Percentiles rank a stretch among this genome's conserved stretches.
Evolutionary conservation across 2,329 filamentous ascomycete genomes (phyloP).

Genomic region (Chaetomium sp.): DNA sequence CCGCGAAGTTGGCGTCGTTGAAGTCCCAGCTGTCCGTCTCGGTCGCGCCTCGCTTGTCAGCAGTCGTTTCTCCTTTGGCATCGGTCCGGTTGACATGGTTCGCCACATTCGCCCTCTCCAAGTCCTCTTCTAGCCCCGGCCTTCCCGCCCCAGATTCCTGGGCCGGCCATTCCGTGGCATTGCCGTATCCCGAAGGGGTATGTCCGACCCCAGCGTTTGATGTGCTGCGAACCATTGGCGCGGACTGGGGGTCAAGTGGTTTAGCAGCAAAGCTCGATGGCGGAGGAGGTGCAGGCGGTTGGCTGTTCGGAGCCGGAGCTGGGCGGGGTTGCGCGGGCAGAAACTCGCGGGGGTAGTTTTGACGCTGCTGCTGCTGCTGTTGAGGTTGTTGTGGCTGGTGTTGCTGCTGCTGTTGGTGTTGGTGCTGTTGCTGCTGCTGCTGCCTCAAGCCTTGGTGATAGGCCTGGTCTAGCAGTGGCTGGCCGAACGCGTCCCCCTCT

Average conservation of each 20-base stretch:
- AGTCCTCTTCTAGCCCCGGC: conserved; percentile 18
- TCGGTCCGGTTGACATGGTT: conserved; percentile 36
- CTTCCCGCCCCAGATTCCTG: conserved; percentile 24
- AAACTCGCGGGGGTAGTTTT: conserved; percentile 53
- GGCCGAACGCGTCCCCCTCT: conserved; percentile 44
- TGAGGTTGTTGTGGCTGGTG: neutral
- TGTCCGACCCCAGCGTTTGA: conserved; percentile 32
- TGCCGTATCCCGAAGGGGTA: conserved; percentile 36
- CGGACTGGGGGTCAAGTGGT: conserved; percentile 36
- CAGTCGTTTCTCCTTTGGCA: conserved; percentile 33
- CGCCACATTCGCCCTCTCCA: conserved; percentile 33
- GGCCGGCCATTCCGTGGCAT: conserved; percentile 29
- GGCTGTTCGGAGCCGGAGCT: conserved; percentile 49
- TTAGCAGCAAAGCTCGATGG: conserved; percentile 31
- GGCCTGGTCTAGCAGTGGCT: conserved; percentile 28
- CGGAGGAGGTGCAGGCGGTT: conserved; percentile 47
- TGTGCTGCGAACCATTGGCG: conserved; percentile 48
- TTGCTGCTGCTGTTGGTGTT: conserved; percentile 30
- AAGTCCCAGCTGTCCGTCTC: conserved; percentile 88
- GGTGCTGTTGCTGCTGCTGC: conserved; percentile 51
- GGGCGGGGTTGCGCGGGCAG: conserved; percentile 39
- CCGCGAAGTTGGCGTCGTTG: conserved; percentile 65
- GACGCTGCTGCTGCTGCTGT: conserved; percentile 6
- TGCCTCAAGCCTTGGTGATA: conserved; percentile 26
- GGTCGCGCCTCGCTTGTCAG: conserved; percentile 42